Percentiles rank a stretch among this genome's conserved stretches.
Conservation (phyloP, 345 rosid species). For the Acer saccharum region DNA sequence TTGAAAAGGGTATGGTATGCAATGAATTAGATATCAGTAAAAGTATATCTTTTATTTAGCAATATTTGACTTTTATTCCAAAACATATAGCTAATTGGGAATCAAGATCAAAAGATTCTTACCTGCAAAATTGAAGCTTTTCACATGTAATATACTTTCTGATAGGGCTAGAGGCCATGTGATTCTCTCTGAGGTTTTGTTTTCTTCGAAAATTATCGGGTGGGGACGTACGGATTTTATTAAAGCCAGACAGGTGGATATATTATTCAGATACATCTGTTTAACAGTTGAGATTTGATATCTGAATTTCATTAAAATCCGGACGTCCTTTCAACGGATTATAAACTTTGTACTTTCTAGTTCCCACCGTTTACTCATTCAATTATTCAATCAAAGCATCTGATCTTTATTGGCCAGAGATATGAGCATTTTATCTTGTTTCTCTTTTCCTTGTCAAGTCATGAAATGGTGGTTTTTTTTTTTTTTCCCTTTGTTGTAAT, state of each 20-base stretch:
- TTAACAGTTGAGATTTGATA: too few relatives aligned
- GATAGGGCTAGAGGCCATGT: too few relatives aligned
- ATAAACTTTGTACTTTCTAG: neutral
- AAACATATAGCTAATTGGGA: neutral
- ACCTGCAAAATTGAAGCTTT: neutral
- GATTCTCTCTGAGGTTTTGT: neutral
- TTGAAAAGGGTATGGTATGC: neutral
- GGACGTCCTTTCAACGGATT: too few relatives aligned
- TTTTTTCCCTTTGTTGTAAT: too few relatives aligned
- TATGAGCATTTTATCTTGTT: neutral
- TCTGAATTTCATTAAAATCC: too few relatives aligned
- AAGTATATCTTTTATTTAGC: neutral
- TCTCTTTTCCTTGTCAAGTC: neutral
- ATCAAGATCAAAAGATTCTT: neutral
- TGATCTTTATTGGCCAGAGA: neutral
- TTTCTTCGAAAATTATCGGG: neutral
- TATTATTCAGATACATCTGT: too few relatives aligned
- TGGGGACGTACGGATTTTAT: too few relatives aligned
- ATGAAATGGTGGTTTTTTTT: neutral
- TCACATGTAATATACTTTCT: neutral
- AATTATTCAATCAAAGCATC: conserved; percentile 15
- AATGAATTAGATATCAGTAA: neutral
- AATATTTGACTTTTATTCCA: neutral
- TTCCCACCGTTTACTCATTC: conserved; percentile 5
- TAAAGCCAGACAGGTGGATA: too few relatives aligned